These are phyloP conservation scores for Penicillium simplicissimum DNA, from an alignment of 495 filamentous ascomycete genomes.

Conservation along the genomic window DNA sequence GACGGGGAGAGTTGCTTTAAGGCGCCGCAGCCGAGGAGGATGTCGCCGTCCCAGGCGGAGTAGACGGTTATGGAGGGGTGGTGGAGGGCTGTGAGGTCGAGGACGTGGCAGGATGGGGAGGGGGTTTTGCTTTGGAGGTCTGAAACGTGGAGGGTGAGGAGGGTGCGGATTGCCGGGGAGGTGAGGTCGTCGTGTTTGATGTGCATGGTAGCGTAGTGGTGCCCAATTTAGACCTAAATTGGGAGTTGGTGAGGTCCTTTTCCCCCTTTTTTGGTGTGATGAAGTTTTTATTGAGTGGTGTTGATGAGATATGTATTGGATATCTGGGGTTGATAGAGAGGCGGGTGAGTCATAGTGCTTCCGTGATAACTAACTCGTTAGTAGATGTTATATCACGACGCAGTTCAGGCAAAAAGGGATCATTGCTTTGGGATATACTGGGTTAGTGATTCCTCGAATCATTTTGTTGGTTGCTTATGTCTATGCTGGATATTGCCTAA, in stretches of 20 bases:
- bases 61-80: not conserved
- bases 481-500: no score
- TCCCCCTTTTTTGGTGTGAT: not conserved
- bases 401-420: no score
- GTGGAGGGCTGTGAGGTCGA: not conserved
- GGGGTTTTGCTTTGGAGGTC: not conserved
- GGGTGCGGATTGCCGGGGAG: not conserved
- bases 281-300: not conserved
- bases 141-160: not conserved
- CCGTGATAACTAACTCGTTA: no score
- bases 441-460: no score
- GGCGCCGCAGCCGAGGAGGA: not conserved
- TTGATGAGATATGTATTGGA: not conserved
- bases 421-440: no score
- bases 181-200: not conserved
- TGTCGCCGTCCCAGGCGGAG: not conserved
- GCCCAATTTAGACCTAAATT: not conserved
- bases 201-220: not conserved
- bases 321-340: not conserved
- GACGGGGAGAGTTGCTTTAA: not conserved
- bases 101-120: not conserved
- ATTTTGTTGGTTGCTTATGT: no score
- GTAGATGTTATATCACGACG: no score
- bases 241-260: not conserved
- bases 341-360: not conserved